These are phyloP conservation scores for Aspergillus leporis DNA, from an alignment of 495 filamentous ascomycete genomes.

Conservation along the genomic window DNA sequence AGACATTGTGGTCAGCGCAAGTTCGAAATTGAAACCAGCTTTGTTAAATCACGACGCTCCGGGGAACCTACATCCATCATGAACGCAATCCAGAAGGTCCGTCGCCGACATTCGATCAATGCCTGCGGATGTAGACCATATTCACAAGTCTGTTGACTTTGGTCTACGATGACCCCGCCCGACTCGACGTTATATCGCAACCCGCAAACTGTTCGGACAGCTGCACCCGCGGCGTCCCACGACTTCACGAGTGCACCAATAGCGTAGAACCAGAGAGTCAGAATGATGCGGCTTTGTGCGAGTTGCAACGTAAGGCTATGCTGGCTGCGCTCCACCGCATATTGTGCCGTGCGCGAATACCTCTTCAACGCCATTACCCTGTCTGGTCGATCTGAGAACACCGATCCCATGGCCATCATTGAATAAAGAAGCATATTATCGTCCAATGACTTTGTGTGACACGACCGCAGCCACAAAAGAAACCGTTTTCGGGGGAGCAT, in stretches of 20 bases:
- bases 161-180: slow-evolving; percentile 48
- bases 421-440: slow-evolving; percentile 72
- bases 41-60: background rate
- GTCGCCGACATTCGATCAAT: slow-evolving; percentile 62
- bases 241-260: slow-evolving; percentile 51
- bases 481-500: slow-evolving; percentile 59
- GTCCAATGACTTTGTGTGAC: slow-evolving; percentile 55
- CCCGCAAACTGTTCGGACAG: slow-evolving; percentile 56
- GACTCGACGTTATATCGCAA: slow-evolving; percentile 63
- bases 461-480: slow-evolving; percentile 51
- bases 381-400: slow-evolving; percentile 58
- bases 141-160: slow-evolving; percentile 40
- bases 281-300: slow-evolving; percentile 61
- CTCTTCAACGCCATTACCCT: slow-evolving; percentile 44
- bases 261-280: slow-evolving; percentile 64
- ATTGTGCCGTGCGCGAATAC: slow-evolving; percentile 58
- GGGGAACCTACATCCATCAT: slow-evolving; percentile 55
- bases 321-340: slow-evolving; percentile 53
- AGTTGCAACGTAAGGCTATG: slow-evolving; percentile 57
- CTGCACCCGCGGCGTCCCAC: slow-evolving; percentile 61
- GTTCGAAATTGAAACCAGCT: slow-evolving; percentile 7
- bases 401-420: slow-evolving; percentile 58
- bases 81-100: slow-evolving; percentile 69
- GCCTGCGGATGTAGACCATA: slow-evolving; percentile 59
- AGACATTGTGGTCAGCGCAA: background rate